Base-by-base conservation (phyloP, 148 eudicot species). In the Selenicereus undatus region DNA sequence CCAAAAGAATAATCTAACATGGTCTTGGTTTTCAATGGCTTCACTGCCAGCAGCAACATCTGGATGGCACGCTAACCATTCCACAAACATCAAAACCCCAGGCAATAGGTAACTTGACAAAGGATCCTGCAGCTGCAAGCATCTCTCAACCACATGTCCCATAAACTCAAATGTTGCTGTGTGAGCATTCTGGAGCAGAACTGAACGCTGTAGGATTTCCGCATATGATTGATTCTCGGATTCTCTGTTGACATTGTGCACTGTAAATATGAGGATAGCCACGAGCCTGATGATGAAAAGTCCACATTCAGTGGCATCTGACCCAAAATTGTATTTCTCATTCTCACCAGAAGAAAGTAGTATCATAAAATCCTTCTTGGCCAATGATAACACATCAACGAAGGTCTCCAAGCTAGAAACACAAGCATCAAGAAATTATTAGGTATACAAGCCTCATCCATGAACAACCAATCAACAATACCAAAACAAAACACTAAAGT, bases 221-320 rank as follows among this genome's bases (percentile, higher is more conserved):
- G 98, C 94, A 92, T 91, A 93, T 66, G 97, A 91, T 81, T 94
- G 98, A 88, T 88, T 93, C 69, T 97, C 97, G 75, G 91, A 82
- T 83, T 96, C 99, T 80, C 88, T 89, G 29, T 86, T 90, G 70
- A 91, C 94, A 88, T 94, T 92, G 84, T 94, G 93, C 83, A 97
- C 93, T 11, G 92, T 92, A 81, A 89, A 97, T 30, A 97, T 91
- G 83, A 97, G 89, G 52, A 94, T 83, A 12, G 97, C 90, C 81
- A 90, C 86, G 84, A 94, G 54, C 87, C 98, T 91, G 69, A 93
- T 86, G 65, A 94, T 86, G 62, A 88, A 78, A 81, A 92, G 91
- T 74, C 88, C 86, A 85, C 95, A 88, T 76, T 92, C 98, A 43
- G 91, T 81, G 76, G 88, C 91, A 94, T 89, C 91, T 77, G 95